Conservation (phyloP, 495 filamentous ascomycete species). For the Penicillium paxilli region DNA sequence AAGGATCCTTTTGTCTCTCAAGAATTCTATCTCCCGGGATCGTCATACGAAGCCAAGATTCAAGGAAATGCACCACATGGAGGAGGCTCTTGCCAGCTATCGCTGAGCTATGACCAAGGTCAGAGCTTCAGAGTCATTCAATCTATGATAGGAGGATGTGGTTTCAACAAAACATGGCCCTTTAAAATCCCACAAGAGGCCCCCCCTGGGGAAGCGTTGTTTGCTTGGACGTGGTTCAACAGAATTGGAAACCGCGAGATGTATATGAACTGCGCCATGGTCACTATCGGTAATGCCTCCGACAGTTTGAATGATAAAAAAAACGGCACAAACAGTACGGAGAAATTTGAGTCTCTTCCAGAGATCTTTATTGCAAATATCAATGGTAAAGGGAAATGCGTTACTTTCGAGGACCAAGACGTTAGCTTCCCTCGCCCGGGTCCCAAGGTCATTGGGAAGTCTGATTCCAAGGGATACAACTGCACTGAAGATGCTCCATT, state of each 20-base stretch:
- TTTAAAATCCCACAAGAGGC: slow-evolving; percentile 4
- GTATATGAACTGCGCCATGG: slow-evolving; percentile 63
- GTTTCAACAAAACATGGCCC: background rate
- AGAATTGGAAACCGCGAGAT: slow-evolving; percentile 58
- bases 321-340: background rate
- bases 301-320: slow-evolving; percentile 1
- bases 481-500: slow-evolving; percentile 31
- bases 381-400: slow-evolving; percentile 47
- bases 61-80: slow-evolving; percentile 51
- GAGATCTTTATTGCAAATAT: slow-evolving; percentile 76
- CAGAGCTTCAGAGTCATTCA: slow-evolving; percentile 37
- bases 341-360: slow-evolving; percentile 49
- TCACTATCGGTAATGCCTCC: slow-evolving; percentile 37
- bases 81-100: slow-evolving; percentile 48
- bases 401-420: slow-evolving; percentile 53
- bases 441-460: slow-evolving; percentile 51
- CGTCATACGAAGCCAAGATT: slow-evolving; percentile 57
- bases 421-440: slow-evolving; percentile 68
- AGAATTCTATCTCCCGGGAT: slow-evolving; percentile 42
- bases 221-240: slow-evolving; percentile 49
- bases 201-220: slow-evolving; percentile 3
- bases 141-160: slow-evolving; percentile 40
- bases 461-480: slow-evolving; percentile 30
- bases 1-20: slow-evolving; percentile 16
- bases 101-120: slow-evolving; percentile 41